A percentile compares a stretch with the other conserved stretches of the same genome.
phyloP scores from a whole-genome alignment of 768 basidiomycete genomes.

The Lactarius psammicola region DNA sequence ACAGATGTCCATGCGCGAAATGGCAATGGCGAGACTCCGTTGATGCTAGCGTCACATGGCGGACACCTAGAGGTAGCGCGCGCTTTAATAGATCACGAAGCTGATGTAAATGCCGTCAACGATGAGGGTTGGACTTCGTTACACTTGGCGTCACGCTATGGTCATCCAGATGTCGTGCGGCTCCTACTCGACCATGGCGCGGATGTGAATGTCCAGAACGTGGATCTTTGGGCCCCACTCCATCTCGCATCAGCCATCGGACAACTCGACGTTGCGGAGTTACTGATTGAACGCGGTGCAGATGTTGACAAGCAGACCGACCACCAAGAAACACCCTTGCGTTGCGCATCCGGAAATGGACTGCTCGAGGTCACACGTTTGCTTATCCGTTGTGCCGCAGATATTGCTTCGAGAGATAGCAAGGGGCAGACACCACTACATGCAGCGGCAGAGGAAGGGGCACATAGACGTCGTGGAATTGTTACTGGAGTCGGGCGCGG shows the following conservation, averaged over 20 bases:
- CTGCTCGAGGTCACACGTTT: background rate
- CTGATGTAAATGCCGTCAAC: too few species aligned
- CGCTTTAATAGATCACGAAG: too few species aligned
- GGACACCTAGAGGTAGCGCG: too few species aligned
- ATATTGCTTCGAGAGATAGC: background rate
- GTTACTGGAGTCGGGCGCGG: background rate
- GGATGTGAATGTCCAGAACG: background rate
- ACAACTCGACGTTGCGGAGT: background rate
- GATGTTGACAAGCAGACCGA: background rate
- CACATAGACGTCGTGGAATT: background rate
- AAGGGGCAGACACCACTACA: background rate
- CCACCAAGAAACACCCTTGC: background rate
- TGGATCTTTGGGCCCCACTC: background rate
- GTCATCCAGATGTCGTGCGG: too few species aligned
- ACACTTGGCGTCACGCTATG: too few species aligned
- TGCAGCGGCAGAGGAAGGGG: background rate
- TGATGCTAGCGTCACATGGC: too few species aligned
- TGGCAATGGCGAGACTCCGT: too few species aligned
- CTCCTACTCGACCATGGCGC: too few species aligned
- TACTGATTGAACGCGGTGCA: background rate
- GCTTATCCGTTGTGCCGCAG: background rate
- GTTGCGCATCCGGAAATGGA: background rate
- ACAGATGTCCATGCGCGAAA: background rate
- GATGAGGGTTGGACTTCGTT: too few species aligned
- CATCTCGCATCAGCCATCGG: background rate